Percentiles rank a stretch among this genome's conserved stretches.
Conservation (phyloP, 2,329 filamentous ascomycete genomes). For the Aureobasidium melanogenum region DNA sequence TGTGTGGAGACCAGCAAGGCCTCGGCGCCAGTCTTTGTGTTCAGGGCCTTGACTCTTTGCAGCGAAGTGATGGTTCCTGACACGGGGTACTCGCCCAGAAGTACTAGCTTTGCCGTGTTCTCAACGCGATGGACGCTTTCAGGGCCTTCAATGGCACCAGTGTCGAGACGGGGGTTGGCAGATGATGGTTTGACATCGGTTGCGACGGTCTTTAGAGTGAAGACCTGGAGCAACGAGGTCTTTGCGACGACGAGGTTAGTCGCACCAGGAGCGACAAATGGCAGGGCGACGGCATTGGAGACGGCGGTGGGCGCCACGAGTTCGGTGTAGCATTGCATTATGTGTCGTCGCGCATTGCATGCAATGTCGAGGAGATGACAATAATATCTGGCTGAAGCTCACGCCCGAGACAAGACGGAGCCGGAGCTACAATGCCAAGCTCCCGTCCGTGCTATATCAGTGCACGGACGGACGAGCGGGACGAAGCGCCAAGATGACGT, state of each 20-base stretch:
- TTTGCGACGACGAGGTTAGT: conserved; percentile 87
- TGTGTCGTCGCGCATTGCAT: conserved; percentile 12
- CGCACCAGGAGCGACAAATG: conserved; percentile 66
- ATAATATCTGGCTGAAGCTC: neutral
- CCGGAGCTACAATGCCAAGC: neutral
- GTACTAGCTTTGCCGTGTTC: conserved; percentile 63
- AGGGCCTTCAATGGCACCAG: neutral
- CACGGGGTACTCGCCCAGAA: conserved; percentile 75
- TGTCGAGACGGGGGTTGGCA: conserved; percentile 9
- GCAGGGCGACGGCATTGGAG: conserved; percentile 72
- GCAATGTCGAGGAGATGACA: neutral
- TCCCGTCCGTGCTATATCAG: neutral
- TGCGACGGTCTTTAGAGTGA: conserved; percentile 59
- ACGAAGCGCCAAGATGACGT: neutral
- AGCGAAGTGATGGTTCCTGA: conserved; percentile 79
- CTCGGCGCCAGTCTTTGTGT: conserved; percentile 72
- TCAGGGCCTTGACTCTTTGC: conserved; percentile 62
- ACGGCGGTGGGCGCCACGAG: conserved; percentile 89
- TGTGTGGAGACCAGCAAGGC: conserved; percentile 75
- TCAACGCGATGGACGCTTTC: conserved; percentile 12
- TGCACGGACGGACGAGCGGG: neutral
- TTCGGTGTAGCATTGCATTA: conserved; percentile 97
- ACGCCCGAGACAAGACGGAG: neutral
- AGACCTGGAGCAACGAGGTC: conserved; percentile 88
- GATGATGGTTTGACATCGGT: conserved; percentile 43